These are phyloP conservation scores for Moricandia arvensis DNA, from an alignment of 345 rosid species.

Conservation along the genomic window DNA sequence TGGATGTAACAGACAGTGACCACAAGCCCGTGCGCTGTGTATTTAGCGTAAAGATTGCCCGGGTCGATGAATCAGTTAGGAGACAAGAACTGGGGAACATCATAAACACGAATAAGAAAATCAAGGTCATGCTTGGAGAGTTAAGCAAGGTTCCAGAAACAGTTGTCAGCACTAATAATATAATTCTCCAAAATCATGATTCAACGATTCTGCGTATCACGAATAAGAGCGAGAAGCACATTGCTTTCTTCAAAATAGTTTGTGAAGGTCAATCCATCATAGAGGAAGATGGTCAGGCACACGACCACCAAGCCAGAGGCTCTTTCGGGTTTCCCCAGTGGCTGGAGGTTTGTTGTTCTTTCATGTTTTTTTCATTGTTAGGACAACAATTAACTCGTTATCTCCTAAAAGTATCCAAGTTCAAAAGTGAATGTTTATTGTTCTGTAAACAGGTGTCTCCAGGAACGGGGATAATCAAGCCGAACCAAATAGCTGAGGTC, in stretches of 20 bases:
- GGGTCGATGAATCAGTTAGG: conserved; percentile 70
- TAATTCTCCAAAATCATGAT: conserved; percentile 66
- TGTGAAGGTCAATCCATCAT: conserved; percentile 65
- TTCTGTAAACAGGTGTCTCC: conserved; percentile 53
- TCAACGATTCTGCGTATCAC: conserved; percentile 56
- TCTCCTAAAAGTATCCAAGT: too few species aligned
- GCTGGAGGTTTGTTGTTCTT: conserved; percentile 59
- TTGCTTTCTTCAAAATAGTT: conserved; percentile 52
- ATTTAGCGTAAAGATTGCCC: conserved; percentile 60
- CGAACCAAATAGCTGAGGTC: conserved; percentile 54
- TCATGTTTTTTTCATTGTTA: background rate
- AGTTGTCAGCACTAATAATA: conserved; percentile 58
- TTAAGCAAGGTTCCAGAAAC: conserved; percentile 66
- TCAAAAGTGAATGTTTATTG: too few species aligned
- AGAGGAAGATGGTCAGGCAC: conserved; percentile 54
- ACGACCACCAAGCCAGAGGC: conserved; percentile 58
- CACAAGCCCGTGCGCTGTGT: conserved; percentile 82
- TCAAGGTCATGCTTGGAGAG: conserved; percentile 49
- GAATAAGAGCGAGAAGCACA: conserved; percentile 54
- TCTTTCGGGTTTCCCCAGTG: conserved; percentile 69
- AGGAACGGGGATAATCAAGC: conserved; percentile 59
- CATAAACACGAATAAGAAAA: conserved; percentile 53
- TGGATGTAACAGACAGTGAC: conserved; percentile 87
- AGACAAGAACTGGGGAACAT: conserved; percentile 67
- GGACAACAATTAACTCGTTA: too few species aligned